Evolutionary conservation across 2,329 filamentous ascomycete species (phyloP).

Genomic region (Paramyrothecium sp.): DNA sequence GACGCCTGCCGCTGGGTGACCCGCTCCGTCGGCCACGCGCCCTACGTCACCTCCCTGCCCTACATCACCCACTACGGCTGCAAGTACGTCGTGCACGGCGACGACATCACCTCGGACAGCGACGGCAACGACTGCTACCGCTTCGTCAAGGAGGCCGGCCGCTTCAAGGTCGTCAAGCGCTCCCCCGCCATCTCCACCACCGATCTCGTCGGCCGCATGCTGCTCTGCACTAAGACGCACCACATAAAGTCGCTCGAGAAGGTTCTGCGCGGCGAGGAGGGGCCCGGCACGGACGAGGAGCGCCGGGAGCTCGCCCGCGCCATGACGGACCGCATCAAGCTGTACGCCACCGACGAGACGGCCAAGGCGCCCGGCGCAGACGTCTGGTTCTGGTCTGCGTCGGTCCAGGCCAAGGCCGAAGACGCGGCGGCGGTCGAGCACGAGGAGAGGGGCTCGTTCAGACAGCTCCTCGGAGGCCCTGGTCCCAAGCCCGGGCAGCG

Average conservation of each 20-base stretch:
- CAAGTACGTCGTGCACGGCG: conserved; percentile 92
- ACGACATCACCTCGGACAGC: conserved; percentile 95
- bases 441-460: conserved; percentile 65
- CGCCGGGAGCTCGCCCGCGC: conserved; percentile 59
- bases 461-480: conserved; percentile 68
- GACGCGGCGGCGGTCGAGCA: conserved; percentile 27
- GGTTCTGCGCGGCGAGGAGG: conserved; percentile 68
- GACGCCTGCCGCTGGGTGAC: conserved; percentile 96
- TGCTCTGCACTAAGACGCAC: conserved; percentile 91
- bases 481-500: conserved; percentile 74
- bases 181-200: conserved; percentile 97
- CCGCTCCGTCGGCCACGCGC: conserved; percentile 76
- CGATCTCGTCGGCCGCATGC: conserved; percentile 96
- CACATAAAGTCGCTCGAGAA: conserved; percentile 81
- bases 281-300: conserved; percentile 68
- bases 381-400: conserved; percentile 79
- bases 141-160: conserved; percentile 88
- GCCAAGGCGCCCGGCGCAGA: conserved; percentile 76
- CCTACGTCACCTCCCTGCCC: conserved; percentile 89
- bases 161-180: conserved; percentile 95
- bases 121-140: conserved; percentile 95
- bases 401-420: conserved; percentile 43
- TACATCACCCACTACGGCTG: conserved; percentile 97
- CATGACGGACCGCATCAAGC: conserved; percentile 74
- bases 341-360: conserved; percentile 86